These are phyloP conservation scores for Schwanniomyces polymorphus DNA, from an alignment of 805 yeast genomes.

Conservation along the genomic window DNA sequence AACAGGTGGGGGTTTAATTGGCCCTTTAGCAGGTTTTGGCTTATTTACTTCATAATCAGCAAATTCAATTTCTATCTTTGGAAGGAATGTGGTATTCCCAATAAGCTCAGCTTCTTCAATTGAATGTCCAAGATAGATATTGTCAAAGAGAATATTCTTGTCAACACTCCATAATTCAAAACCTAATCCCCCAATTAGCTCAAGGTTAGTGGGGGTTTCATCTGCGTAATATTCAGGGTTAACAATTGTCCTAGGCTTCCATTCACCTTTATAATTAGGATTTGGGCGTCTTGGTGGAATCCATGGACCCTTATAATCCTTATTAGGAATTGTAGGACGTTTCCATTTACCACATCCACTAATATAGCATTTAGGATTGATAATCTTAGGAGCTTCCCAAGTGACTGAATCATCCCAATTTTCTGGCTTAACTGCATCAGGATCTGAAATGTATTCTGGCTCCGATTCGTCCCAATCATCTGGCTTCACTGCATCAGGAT, in stretches of 20 bases:
- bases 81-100: slow-evolving; percentile 72
- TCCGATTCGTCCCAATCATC: slow-evolving; percentile 75
- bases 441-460: slow-evolving; percentile 62
- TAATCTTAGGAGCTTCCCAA: slow-evolving; percentile 71
- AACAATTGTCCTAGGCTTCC: slow-evolving; percentile 65
- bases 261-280: slow-evolving; percentile 77
- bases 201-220: slow-evolving; percentile 55
- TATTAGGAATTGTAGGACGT: slow-evolving; percentile 66
- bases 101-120: slow-evolving; percentile 79
- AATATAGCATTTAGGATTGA: slow-evolving; percentile 70
- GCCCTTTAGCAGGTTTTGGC: slow-evolving; percentile 42
- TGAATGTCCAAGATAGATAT: slow-evolving; percentile 82
- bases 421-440: slow-evolving; percentile 64
- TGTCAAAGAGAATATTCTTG: slow-evolving; percentile 70
- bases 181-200: slow-evolving; percentile 72
- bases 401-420: slow-evolving; percentile 92
- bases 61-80: slow-evolving; percentile 54
- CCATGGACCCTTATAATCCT: slow-evolving; percentile 80
- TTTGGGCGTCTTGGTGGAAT: slow-evolving; percentile 62
- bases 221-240: slow-evolving; percentile 74
- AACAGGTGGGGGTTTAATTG: slow-evolving; percentile 44
- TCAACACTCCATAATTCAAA: slow-evolving; percentile 92
- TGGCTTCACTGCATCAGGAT: slow-evolving; percentile 69
- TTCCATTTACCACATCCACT: slow-evolving; percentile 85
- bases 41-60: slow-evolving; percentile 37